phyloP scores from a whole-genome alignment of 805 yeast genomes.

The Saturnispora gosingensis region DNA sequence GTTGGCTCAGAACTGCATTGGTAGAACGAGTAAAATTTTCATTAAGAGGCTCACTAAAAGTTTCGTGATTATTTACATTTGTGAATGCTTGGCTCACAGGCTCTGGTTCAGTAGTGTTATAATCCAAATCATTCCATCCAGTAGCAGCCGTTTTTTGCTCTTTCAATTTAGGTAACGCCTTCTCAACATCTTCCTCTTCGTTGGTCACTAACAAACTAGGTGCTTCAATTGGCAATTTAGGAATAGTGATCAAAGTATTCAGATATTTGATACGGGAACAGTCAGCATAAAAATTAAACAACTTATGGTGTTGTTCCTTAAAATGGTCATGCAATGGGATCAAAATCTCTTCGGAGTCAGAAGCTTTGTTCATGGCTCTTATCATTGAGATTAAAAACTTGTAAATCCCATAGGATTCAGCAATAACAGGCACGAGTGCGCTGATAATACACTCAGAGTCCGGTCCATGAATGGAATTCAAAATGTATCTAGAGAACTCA shows the following conservation, averaged over 20 bases:
- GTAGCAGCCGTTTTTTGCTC: conserved; percentile 13
- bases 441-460: conserved; percentile 69
- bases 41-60: neutral
- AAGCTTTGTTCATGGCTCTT: conserved; percentile 71
- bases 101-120: neutral
- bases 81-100: neutral
- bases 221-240: conserved; percentile 50
- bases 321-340: conserved; percentile 66
- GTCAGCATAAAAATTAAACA: conserved; percentile 82
- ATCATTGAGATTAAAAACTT: conserved; percentile 85
- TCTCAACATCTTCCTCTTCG: conserved; percentile 35
- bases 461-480: conserved; percentile 49
- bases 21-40: neutral
- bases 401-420: conserved; percentile 89
- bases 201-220: conserved; percentile 43
- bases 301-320: conserved; percentile 54
- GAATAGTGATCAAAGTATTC: conserved; percentile 72
- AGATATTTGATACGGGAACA: conserved; percentile 77
- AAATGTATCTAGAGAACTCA: conserved; percentile 64
- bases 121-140: conserved; percentile 11
- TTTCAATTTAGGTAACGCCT: conserved; percentile 25
- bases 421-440: conserved; percentile 80
- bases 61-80: too few relatives aligned
- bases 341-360: conserved; percentile 67
- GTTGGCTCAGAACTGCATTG: conserved; percentile 30